Evolutionary conservation across 345 rosid genomes (phyloP).

Genomic region (Raphanus raphanistrum): DNA sequence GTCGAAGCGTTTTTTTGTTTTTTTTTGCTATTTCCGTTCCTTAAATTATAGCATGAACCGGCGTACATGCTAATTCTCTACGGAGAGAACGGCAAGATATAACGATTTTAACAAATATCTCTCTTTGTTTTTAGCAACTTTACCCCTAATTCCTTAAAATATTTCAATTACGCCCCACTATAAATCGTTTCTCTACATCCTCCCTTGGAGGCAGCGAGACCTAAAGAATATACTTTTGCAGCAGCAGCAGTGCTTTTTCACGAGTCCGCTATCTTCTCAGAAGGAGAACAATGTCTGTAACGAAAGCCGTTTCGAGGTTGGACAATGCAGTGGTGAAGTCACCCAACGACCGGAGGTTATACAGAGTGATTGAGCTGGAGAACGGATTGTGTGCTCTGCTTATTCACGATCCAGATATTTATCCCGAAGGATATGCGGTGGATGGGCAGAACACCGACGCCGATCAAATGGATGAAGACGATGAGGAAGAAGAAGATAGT

Average conservation of each 20-base stretch:
- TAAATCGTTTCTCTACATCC: not conserved
- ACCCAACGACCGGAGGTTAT: constrained; percentile 73
- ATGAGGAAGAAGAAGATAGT: constrained; percentile 38
- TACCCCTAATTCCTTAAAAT: not conserved
- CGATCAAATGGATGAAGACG: constrained; percentile 37
- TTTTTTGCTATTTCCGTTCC: not conserved
- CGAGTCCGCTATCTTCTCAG: constrained; percentile 12
- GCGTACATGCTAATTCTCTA: not conserved
- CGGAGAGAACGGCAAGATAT: not conserved
- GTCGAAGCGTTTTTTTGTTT: not conserved
- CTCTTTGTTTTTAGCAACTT: not conserved
- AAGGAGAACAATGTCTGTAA: constrained; percentile 42
- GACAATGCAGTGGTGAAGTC: constrained; percentile 73
- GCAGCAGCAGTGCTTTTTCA: constrained; percentile 8
- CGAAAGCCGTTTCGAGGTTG: constrained; percentile 40
- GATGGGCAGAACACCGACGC: constrained; percentile 10
- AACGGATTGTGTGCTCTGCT: constrained; percentile 88
- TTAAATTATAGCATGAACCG: not conserved
- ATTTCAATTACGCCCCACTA: not conserved
- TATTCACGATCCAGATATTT: constrained; percentile 94
- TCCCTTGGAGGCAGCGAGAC: not conserved
- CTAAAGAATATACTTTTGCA: not conserved
- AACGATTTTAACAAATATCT: not conserved
- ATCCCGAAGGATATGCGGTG: constrained; percentile 44
- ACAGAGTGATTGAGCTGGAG: constrained; percentile 64